Evolutionary conservation across 805 yeast species (phyloP).

Genomic region (Zygoascus tannicola): DNA sequence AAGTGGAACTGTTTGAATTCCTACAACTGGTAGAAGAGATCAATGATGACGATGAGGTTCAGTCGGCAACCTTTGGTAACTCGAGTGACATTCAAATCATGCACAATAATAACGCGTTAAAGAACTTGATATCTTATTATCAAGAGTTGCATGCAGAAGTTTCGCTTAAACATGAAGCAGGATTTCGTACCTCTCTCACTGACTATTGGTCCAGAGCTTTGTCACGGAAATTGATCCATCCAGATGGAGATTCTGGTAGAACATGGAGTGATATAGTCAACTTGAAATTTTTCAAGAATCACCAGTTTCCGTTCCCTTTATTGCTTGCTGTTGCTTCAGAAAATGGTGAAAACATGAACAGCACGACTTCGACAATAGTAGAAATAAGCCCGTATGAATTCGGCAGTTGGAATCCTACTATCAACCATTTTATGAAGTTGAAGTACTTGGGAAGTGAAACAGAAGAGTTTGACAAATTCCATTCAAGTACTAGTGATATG

Average conservation of each 20-base stretch:
- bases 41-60: slow-evolving; percentile 26
- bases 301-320: slow-evolving; percentile 56
- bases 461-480: too few species aligned
- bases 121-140: slow-evolving; percentile 11
- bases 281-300: slow-evolving; percentile 46
- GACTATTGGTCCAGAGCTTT: slow-evolving; percentile 75
- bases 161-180: slow-evolving; percentile 43
- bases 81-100: not conserved
- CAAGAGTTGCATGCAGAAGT: slow-evolving; percentile 9
- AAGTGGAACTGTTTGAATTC: not conserved
- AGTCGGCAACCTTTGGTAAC: not conserved
- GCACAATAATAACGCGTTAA: slow-evolving; percentile 4
- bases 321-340: slow-evolving; percentile 36
- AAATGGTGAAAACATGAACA: slow-evolving; percentile 11
- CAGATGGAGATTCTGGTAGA: slow-evolving; percentile 46
- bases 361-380: slow-evolving; percentile 48
- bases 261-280: slow-evolving; percentile 46
- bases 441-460: slow-evolving; percentile 47
- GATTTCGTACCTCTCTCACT: slow-evolving; percentile 56
- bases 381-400: slow-evolving; percentile 51
- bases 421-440: slow-evolving; percentile 52
- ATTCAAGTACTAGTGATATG: not conserved
- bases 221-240: slow-evolving; percentile 52
- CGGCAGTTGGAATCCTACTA: slow-evolving; percentile 80
- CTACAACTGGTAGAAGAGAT: slow-evolving; percentile 48